Evolutionary conservation across 1,139 yeast genomes (phyloP).

Genomic region (Yamadazyma mexicana): DNA sequence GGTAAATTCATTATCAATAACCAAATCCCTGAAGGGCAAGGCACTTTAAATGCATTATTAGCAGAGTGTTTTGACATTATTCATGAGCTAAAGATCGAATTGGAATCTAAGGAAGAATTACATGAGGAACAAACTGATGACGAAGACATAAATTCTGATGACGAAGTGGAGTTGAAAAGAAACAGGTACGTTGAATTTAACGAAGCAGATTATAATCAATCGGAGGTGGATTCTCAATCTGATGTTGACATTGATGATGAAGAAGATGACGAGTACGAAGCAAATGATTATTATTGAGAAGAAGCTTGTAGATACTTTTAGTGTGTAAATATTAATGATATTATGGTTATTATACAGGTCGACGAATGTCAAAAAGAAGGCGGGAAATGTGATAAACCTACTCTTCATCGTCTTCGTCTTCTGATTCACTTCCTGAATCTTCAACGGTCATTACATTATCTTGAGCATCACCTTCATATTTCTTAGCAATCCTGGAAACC

Average conservation of each 20-base stretch:
- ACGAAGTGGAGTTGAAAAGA: slow-evolving; percentile 48
- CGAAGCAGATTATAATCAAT: slow-evolving; percentile 49
- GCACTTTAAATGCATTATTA: slow-evolving; percentile 81
- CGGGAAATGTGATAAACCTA: slow-evolving; percentile 6
- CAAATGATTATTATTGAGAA: slow-evolving; percentile 44
- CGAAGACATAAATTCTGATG: slow-evolving; percentile 33
- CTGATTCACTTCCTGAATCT: slow-evolving; percentile 59
- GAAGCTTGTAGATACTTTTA: slow-evolving; percentile 1
- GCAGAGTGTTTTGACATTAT: slow-evolving; percentile 94
- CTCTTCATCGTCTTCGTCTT: slow-evolving; percentile 42
- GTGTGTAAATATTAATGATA: slow-evolving; percentile 12
- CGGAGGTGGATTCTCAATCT: slow-evolving; percentile 31
- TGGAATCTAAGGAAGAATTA: slow-evolving; percentile 65
- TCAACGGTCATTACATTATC: slow-evolving; percentile 65
- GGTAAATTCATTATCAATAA: slow-evolving; percentile 89
- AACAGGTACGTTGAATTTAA: slow-evolving; percentile 44
- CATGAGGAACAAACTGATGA: slow-evolving; percentile 24
- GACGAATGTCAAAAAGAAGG: background rate
- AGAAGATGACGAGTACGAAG: slow-evolving; percentile 40
- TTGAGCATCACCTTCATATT: slow-evolving; percentile 50
- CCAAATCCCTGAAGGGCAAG: slow-evolving; percentile 96
- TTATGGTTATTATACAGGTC: slow-evolving; percentile 9
- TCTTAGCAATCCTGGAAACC: slow-evolving; percentile 73
- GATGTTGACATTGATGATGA: slow-evolving; percentile 24
- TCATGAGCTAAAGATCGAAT: slow-evolving; percentile 85